Percentiles rank a stretch among this genome's conserved stretches.
These are phyloP conservation scores for Trichosporon sp. DNA, from an alignment of 1,284 basidiomycete species.

Conservation along the genomic window DNA sequence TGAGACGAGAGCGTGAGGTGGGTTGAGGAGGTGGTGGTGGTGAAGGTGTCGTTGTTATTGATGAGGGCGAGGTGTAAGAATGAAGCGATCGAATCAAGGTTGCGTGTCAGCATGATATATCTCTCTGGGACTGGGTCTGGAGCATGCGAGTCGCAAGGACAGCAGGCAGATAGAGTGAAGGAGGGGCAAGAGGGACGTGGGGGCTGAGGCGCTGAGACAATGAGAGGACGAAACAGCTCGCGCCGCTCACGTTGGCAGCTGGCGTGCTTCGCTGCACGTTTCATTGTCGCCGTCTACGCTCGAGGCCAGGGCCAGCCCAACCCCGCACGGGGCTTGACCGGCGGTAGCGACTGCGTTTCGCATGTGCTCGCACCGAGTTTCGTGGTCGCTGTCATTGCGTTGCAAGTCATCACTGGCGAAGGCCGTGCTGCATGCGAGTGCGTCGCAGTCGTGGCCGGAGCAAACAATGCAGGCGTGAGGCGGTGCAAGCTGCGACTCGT, in stretches of 20 bases:
- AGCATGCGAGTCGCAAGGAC: background rate
- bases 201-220: background rate
- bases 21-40: too few relatives aligned
- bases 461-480: too few relatives aligned
- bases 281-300: slow-evolving; percentile 1
- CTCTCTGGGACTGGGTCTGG: background rate
- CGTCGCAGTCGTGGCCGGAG: too few relatives aligned
- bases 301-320: background rate
- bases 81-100: background rate
- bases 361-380: background rate
- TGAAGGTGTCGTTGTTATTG: too few relatives aligned
- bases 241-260: background rate
- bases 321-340: background rate
- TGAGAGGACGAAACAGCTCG: background rate
- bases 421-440: too few relatives aligned
- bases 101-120: background rate
- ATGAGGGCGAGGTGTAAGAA: too few relatives aligned
- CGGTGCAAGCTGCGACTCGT: too few relatives aligned
- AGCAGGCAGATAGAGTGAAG: too few relatives aligned
- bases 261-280: background rate
- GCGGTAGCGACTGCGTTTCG: background rate
- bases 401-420: background rate
- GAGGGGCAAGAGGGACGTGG: background rate
- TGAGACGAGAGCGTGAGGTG: background rate
- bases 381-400: too few relatives aligned